Percentiles rank a stretch among this genome's conserved stretches.
Conservation (phyloP, 1,139 yeast species). For the Hyphopichia buzzinii region DNA sequence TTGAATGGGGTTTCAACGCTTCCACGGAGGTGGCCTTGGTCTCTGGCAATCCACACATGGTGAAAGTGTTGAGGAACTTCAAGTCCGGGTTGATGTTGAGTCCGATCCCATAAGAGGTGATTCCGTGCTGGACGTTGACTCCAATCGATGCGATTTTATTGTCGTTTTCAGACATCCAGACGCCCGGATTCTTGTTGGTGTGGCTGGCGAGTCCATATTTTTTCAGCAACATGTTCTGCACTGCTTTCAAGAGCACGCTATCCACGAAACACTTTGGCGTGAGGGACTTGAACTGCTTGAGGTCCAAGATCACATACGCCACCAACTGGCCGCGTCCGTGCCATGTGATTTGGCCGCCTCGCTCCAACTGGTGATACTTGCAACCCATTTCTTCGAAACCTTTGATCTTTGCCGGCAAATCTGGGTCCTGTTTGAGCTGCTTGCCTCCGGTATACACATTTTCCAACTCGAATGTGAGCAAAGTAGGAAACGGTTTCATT, state of each 20-base stretch:
- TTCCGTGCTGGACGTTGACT: constrained; percentile 75
- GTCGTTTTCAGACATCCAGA: constrained; percentile 60
- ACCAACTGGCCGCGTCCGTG: constrained; percentile 97
- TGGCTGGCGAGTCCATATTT: constrained; percentile 42
- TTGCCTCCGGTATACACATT: constrained; percentile 91
- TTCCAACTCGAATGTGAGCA: constrained; percentile 77
- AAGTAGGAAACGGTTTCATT: constrained; percentile 60
- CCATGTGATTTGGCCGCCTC: constrained; percentile 98
- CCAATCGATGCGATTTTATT: constrained; percentile 88
- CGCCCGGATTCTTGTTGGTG: constrained; percentile 77
- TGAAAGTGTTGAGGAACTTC: constrained; percentile 63
- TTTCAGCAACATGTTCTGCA: constrained; percentile 51
- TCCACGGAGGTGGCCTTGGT: constrained; percentile 41
- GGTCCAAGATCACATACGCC: constrained; percentile 77
- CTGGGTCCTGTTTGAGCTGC: constrained; percentile 56
- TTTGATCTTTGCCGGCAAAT: constrained; percentile 29
- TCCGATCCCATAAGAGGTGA: constrained; percentile 89
- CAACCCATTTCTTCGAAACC: constrained; percentile 43
- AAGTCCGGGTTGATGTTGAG: constrained; percentile 77
- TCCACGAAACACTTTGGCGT: constrained; percentile 75
- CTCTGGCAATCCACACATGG: constrained; percentile 83
- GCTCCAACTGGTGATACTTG: constrained; percentile 63
- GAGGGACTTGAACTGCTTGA: constrained; percentile 56
- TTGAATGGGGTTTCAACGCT: constrained; percentile 18
- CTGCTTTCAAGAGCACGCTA: constrained; percentile 61